Percentiles rank a stretch among this genome's conserved stretches.
phyloP scores from a whole-genome alignment of 1,139 yeast species.

The Eremothecium coryli region DNA sequence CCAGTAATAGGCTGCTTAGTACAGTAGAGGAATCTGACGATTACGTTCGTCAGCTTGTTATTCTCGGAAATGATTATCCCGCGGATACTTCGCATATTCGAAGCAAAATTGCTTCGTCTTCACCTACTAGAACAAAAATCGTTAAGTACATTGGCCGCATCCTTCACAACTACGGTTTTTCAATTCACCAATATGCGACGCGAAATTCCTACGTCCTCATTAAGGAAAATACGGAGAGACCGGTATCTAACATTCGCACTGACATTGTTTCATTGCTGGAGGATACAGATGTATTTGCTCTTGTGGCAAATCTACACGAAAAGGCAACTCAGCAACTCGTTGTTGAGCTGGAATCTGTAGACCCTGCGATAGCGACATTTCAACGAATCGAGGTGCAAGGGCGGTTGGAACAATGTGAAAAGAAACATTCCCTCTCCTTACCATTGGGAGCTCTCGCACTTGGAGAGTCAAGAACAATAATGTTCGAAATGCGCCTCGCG shows the following conservation, averaged over 20 bases:
- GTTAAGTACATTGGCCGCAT: not conserved
- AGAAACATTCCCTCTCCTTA: conserved; percentile 2
- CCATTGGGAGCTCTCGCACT: conserved; percentile 7
- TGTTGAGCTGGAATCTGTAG: conserved; percentile 5
- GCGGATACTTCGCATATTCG: not conserved
- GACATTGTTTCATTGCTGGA: not conserved
- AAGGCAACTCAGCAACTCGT: conserved; percentile 1
- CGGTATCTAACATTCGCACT: conserved; percentile 3
- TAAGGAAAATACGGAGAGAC: conserved; percentile 3
- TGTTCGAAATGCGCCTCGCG: conserved; percentile 7
- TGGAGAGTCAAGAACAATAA: conserved; percentile 7
- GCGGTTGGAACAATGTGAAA: conserved; percentile 1
- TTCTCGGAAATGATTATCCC: conserved; percentile 8
- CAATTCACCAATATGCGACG: conserved; percentile 7
- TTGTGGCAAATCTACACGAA: conserved; percentile 5
- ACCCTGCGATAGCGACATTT: conserved; percentile 6
- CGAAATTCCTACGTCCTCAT: conserved; percentile 5
- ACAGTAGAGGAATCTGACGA: conserved; percentile 9
- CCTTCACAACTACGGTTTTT: conserved; percentile 2
- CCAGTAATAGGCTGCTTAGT: conserved; percentile 14
- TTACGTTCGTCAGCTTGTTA: conserved; percentile 10
- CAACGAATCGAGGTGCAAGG: conserved; percentile 7
- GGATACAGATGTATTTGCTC: not conserved
- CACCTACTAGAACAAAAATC: no score
- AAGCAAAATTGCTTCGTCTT: not conserved